Conservation (phyloP, 2,329 filamentous ascomycete genomes). For the Dothistroma septosporum region DNA sequence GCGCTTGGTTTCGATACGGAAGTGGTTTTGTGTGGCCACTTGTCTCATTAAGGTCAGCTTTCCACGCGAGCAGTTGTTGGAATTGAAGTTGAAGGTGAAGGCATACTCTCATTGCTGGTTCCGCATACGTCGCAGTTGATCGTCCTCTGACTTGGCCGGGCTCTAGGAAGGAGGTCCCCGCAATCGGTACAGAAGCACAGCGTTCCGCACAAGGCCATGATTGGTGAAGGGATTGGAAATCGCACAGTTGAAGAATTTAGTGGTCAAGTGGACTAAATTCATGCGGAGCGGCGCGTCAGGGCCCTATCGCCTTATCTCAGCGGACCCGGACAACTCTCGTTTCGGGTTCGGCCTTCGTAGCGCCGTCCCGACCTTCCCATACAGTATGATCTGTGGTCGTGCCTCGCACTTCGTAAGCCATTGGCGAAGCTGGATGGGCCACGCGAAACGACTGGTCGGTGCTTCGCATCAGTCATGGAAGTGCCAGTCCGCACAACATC, state of each 20-base stretch:
- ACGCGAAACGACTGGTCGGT: no score
- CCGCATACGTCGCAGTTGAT: background rate
- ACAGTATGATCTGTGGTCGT: no score
- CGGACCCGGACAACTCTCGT: no score
- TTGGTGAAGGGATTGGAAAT: background rate
- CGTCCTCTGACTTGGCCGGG: background rate
- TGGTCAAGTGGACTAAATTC: background rate
- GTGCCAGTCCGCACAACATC: no score
- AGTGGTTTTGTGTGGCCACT: background rate
- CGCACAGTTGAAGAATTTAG: background rate
- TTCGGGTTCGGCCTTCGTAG: no score
- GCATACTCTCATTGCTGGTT: background rate
- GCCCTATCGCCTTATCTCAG: background rate
- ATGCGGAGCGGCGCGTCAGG: background rate
- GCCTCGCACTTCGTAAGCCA: no score
- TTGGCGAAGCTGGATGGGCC: no score
- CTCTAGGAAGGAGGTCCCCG: background rate
- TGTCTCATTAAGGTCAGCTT: background rate
- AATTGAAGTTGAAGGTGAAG: background rate
- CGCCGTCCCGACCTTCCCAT: no score
- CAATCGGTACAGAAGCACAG: background rate
- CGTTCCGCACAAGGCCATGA: background rate
- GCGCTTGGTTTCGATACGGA: background rate
- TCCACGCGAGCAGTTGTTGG: background rate
- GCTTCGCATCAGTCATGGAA: no score